phyloP scores from a whole-genome alignment of 139 green algal species.

The Volvox africanus region DNA sequence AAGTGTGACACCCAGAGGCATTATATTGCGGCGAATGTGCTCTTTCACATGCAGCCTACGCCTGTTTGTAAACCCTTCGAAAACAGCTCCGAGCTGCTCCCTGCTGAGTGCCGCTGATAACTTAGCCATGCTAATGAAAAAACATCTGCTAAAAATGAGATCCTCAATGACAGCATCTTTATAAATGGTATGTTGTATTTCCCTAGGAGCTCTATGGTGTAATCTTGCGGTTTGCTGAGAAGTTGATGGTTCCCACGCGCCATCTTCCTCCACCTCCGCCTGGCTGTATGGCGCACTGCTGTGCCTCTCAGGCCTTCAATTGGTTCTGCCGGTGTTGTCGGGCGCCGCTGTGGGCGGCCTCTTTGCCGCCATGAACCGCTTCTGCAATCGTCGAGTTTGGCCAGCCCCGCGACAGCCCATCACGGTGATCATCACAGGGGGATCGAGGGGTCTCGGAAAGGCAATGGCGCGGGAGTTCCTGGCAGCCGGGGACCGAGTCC shows the following conservation, averaged over 20 bases:
- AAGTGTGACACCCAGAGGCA: too few relatives aligned
- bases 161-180: too few relatives aligned
- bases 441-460: conserved; percentile 83
- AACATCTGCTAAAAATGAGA: too few relatives aligned
- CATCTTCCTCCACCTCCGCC: background rate
- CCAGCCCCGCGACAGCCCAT: conserved; percentile 61
- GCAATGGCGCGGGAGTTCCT: conserved; percentile 89
- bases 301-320: background rate
- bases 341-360: conserved; percentile 62
- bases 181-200: too few relatives aligned
- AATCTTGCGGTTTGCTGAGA: background rate
- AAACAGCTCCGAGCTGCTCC: too few relatives aligned
- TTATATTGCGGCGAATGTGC: too few relatives aligned
- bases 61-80: too few relatives aligned
- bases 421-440: conserved; percentile 61
- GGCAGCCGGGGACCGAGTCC: conserved; percentile 65
- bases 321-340: conserved; percentile 37
- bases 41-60: too few relatives aligned
- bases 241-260: background rate
- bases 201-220: too few relatives aligned
- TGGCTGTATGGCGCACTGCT: too few relatives aligned
- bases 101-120: too few relatives aligned
- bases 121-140: too few relatives aligned
- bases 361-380: conserved; percentile 69
- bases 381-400: conserved; percentile 67